Conservation (phyloP, 2,329 filamentous ascomycete species). For the Fonsecaea monophora region DNA sequence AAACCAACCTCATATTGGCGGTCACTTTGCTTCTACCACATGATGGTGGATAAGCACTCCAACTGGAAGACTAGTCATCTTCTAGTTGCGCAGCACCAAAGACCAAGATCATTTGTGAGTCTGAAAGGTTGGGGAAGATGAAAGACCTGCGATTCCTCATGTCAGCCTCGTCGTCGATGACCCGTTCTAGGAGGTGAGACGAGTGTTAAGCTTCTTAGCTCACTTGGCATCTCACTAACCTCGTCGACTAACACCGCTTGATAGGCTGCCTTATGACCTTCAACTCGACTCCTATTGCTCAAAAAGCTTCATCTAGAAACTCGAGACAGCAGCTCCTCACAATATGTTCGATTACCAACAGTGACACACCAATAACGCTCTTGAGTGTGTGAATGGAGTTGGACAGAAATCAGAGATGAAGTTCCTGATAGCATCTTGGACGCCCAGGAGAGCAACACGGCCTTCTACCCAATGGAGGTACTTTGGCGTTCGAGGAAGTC, state of each 20-base stretch:
- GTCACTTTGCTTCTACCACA: not conserved
- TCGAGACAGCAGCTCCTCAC: not conserved
- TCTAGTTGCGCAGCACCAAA: not conserved
- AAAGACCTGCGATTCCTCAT: not conserved
- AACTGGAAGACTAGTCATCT: not conserved
- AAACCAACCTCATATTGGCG: not conserved
- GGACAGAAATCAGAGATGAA: conserved; percentile 14
- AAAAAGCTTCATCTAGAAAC: not conserved
- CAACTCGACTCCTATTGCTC: not conserved
- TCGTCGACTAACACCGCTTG: not conserved
- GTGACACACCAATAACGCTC: not conserved
- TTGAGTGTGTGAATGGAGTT: not conserved
- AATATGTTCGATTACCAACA: not conserved
- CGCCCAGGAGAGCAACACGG: not conserved
- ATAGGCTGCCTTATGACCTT: not conserved
- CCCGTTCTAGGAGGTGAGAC: not conserved
- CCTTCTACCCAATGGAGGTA: not conserved
- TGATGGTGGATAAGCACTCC: not conserved
- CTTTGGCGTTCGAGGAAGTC: conserved; percentile 15
- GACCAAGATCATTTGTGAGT: not conserved
- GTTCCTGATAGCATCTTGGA: conserved; percentile 8
- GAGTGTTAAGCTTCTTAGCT: not conserved
- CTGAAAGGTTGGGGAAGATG: not conserved
- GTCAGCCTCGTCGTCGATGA: not conserved
- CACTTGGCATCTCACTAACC: not conserved